Evolutionary conservation across 2,329 filamentous ascomycete genomes (phyloP), one percentile per base, ranked within the genome.

Genomic region (Trichoderma sp.): DNA sequence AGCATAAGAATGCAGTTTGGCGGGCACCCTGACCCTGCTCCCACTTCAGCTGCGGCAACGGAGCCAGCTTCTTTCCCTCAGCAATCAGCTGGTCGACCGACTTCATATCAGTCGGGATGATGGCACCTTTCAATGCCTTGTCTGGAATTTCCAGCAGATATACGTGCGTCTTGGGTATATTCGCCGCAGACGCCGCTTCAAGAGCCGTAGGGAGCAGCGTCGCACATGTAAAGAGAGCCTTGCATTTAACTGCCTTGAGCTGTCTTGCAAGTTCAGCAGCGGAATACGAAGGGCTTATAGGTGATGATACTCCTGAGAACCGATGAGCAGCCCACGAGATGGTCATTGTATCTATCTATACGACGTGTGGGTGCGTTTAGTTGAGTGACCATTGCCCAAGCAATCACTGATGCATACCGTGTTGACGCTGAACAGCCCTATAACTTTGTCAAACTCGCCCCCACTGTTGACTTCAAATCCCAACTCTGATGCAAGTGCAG

Each of bases 391-490:
- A 32, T 15, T 21, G 14, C 2, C 12, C 18, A 58, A 43, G 9
- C 2, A 63, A 6, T 14, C 2, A 3, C 2, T 28, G 18, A 4
- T 12, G 9, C 78, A 73, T 74, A 84, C 80, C 43, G 92, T 91
- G 77, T 95, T 96, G 73, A 93, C 80, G 26, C 89, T 90, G 81
- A 92, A 95, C 47, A 94, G 84, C 4, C 86, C 90, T 57, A 92
- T 82, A 24, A 93, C 90, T 81, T 94, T 95, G 75, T 95, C 92
- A 89, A 91, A 94, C 77, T 93, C 91, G 0, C 88, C 87, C 6
- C 91, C 92, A 66, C 88, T 79, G 75, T 93, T 91, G 2, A 91
- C 88, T n/a, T 85, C 78, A 88, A 92, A 93, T 69, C 88, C 90
- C 71, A 95, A 83, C 75, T 93, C 89, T 75, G 90, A 88, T 24